Conservation (phyloP, 2,329 filamentous ascomycete genomes). For the Hortaea sp. region DNA sequence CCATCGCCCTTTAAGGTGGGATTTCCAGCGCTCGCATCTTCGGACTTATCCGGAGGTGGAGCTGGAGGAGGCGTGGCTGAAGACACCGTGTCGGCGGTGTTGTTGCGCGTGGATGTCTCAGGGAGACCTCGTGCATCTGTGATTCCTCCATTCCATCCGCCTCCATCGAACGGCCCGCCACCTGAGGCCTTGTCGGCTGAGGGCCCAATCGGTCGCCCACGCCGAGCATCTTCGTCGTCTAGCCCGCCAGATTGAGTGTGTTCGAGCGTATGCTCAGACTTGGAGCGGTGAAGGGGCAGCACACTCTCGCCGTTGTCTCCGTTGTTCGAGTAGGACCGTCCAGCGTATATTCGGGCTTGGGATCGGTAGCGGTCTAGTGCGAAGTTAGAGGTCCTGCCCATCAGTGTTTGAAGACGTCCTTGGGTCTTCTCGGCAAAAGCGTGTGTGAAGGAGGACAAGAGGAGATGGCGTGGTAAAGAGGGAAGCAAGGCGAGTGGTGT, state of each 20-base stretch:
- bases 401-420: conserved; percentile 26
- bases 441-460: neutral
- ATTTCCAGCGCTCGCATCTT: conserved; percentile 42
- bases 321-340: conserved; percentile 11
- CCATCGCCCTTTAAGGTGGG: conserved; percentile 38
- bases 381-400: conserved; percentile 46
- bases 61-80: conserved; percentile 22
- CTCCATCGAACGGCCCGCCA: neutral
- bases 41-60: conserved; percentile 35
- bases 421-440: neutral
- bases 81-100: conserved; percentile 11
- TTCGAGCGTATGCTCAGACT: conserved; percentile 8
- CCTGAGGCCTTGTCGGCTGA: conserved; percentile 7
- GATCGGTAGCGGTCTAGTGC: conserved; percentile 43
- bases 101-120: conserved; percentile 18
- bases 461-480: neutral
- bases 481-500: neutral
- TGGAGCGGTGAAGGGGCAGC: conserved; percentile 16
- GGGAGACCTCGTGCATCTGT: conserved; percentile 17
- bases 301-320: conserved; percentile 22
- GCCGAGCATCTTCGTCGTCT: conserved; percentile 14
- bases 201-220: conserved; percentile 17
- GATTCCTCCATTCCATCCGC: conserved; percentile 18
- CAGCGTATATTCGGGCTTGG: conserved; percentile 34
- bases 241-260: conserved; percentile 20